phyloP scores from a whole-genome alignment of 805 yeast species.

The Pachysolen tannophilus region DNA sequence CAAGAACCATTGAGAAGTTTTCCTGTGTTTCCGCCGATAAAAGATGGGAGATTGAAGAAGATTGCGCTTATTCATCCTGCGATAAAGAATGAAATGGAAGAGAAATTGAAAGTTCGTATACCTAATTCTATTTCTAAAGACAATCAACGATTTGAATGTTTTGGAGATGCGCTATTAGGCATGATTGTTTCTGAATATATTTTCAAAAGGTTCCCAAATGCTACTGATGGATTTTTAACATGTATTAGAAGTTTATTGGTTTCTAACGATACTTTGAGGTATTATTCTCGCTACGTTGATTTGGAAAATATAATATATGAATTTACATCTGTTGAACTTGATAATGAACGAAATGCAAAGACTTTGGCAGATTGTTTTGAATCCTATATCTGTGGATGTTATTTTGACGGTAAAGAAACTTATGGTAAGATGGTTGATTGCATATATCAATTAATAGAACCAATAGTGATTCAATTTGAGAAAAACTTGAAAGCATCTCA shows the following conservation, averaged over 20 bases:
- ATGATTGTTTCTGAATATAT: constrained; percentile 29
- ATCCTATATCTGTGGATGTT: constrained; percentile 32
- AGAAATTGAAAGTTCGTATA: too few relatives aligned
- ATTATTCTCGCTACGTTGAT: constrained; percentile 31
- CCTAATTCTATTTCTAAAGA: background rate
- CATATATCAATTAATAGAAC: constrained; percentile 1
- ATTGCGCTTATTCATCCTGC: too few relatives aligned
- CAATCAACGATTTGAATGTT: constrained; percentile 36
- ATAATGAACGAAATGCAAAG: constrained; percentile 35
- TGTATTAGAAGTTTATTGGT: constrained; percentile 31
- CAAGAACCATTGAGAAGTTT: too few relatives aligned
- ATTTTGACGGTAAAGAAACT: constrained; percentile 3
- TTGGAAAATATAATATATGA: constrained; percentile 28
- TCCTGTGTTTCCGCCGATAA: too few relatives aligned
- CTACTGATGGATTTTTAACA: constrained; percentile 34
- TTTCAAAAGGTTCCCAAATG: constrained; percentile 31
- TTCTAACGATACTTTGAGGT: constrained; percentile 30
- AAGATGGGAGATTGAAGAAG: too few relatives aligned
- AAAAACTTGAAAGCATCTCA: background rate
- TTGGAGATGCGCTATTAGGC: constrained; percentile 37
- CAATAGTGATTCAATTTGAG: background rate
- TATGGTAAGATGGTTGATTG: background rate
- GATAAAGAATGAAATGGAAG: too few relatives aligned
- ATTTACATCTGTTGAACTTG: constrained; percentile 25
- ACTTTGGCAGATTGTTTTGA: constrained; percentile 37